A percentile compares a stretch with the other conserved stretches of the same genome.
phyloP scores from a whole-genome alignment of 164 flowering plant genomes.

The Stephania japonica region DNA sequence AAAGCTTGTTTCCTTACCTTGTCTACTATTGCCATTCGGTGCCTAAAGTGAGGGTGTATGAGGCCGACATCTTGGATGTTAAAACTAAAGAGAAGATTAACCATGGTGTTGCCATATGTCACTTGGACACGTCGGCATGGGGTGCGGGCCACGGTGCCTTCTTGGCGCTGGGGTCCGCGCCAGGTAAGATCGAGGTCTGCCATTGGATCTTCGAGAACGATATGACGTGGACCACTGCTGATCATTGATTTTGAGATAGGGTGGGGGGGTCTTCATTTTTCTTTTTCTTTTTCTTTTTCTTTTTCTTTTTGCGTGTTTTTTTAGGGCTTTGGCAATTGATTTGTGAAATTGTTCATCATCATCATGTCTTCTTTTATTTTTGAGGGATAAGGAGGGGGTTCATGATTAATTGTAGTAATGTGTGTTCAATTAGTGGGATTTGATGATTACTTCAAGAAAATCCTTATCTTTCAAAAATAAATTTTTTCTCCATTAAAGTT shows the following conservation, averaged over 20 bases:
- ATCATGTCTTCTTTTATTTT: no score
- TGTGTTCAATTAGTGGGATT: no score
- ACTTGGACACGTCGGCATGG: constrained; percentile 82
- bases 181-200: constrained; percentile 60
- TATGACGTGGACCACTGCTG: constrained; percentile 31
- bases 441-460: no score
- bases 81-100: constrained; percentile 46
- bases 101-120: constrained; percentile 80
- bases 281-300: no score
- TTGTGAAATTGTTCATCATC: no score
- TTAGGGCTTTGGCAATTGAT: no score
- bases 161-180: constrained; percentile 58
- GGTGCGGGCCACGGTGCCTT: constrained; percentile 72
- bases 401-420: no score
- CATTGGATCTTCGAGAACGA: constrained; percentile 39
- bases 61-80: constrained; percentile 55
- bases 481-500: no score
- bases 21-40: constrained; percentile 90
- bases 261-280: not conserved
- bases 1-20: constrained; percentile 71
- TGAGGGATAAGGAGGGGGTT: no score
- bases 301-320: no score
- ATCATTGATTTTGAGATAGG: constrained; percentile 3
- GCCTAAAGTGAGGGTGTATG: constrained; percentile 75
- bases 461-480: no score